A percentile compares a stretch with the other conserved stretches of the same genome.
Conservation (phyloP, 495 filamentous ascomycete species). For the Lentithecium fluviatile region DNA sequence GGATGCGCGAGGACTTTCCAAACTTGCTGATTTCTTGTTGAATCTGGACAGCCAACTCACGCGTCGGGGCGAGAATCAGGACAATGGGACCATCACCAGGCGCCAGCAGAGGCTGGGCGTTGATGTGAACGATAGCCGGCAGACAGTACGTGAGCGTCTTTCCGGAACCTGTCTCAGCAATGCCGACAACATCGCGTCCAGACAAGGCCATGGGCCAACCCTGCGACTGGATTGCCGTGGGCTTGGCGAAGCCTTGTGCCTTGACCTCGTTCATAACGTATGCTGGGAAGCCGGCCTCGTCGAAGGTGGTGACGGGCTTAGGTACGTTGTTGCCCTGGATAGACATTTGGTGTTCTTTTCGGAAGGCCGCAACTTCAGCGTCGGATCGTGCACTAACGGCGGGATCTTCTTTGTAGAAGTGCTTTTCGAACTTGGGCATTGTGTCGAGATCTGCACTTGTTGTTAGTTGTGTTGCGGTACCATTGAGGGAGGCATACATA, state of each 20-base stretch:
- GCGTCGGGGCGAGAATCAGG: conserved; percentile 89
- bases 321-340: conserved; percentile 76
- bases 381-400: conserved; percentile 70
- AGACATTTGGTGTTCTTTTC: conserved; percentile 74
- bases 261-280: conserved; percentile 99
- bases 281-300: conserved; percentile 92
- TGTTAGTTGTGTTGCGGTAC: conserved; percentile 3
- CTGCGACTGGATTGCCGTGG: conserved; percentile 95
- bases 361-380: conserved; percentile 82
- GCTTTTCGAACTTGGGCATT: conserved; percentile 96
- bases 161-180: conserved; percentile 98
- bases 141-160: conserved; percentile 99
- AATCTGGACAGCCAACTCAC: conserved; percentile 97
- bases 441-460: conserved; percentile 62
- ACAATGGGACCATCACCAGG: conserved; percentile 97
- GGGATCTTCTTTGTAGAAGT: conserved; percentile 94
- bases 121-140: conserved; percentile 98
- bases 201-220: conserved; percentile 99
- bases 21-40: conserved; percentile 95
- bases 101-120: conserved; percentile 95
- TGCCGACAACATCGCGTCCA: conserved; percentile 97
- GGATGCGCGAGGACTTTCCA: conserved; percentile 94
- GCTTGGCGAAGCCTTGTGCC: conserved; percentile 87
- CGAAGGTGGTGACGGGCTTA: conserved; percentile 91
- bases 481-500: conserved; percentile 46